These are phyloP conservation scores for Colletotrichum sp. DNA, from an alignment of 2,329 filamentous ascomycete genomes.

Conservation along the genomic window DNA sequence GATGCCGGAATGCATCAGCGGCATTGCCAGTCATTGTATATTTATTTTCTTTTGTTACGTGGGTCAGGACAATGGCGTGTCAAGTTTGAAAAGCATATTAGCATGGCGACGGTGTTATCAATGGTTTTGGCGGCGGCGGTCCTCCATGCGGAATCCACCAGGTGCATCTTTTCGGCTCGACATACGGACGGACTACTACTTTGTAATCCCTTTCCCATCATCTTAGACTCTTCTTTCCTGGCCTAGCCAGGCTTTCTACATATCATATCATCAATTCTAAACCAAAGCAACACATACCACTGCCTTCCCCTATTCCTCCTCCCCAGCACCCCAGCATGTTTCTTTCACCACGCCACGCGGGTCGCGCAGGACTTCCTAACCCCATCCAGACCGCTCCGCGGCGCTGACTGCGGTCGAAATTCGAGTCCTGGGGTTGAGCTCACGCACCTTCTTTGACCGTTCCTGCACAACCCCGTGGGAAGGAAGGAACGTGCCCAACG, in stretches of 20 bases:
- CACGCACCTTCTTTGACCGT: not conserved
- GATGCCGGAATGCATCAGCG: not conserved
- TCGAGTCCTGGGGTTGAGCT: not conserved
- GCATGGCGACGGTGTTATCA: constrained; percentile 19
- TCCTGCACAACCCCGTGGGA: not conserved
- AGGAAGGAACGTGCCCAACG: constrained; percentile 1
- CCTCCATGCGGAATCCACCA: not conserved
- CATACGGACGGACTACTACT: not conserved
- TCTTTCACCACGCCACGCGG: not conserved
- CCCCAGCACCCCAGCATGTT: not conserved
- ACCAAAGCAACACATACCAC: not conserved
- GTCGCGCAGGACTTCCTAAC: not conserved
- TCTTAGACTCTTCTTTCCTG: not conserved
- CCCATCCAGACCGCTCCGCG: too few species aligned
- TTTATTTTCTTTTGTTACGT: not conserved
- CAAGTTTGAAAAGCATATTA: not conserved
- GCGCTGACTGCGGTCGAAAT: not conserved
- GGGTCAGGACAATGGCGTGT: not conserved
- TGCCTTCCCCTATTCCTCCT: not conserved
- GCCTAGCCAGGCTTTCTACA: not conserved
- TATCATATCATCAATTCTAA: not conserved
- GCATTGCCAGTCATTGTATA: constrained; percentile 7
- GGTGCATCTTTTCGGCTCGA: constrained; percentile 8
- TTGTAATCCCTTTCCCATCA: constrained; percentile 4
- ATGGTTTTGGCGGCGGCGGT: not conserved